A percentile compares a stretch with the other conserved stretches of the same genome.
These are phyloP conservation scores for Russula olivacea DNA, from an alignment of 768 basidiomycete genomes.

Conservation along the genomic window DNA sequence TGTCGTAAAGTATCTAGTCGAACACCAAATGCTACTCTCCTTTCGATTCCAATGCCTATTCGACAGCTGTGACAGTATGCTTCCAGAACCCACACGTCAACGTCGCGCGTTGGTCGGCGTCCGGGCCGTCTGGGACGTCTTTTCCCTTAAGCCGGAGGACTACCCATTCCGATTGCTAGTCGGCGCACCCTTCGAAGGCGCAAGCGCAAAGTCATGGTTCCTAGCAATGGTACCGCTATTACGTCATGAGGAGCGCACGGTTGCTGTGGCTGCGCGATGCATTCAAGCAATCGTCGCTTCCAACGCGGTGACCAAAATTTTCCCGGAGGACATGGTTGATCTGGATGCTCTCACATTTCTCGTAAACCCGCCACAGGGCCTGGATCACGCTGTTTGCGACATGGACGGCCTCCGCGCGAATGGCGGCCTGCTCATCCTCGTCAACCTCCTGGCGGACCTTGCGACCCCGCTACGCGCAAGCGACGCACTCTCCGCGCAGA, in stretches of 20 bases:
- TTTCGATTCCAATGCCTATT: conserved; percentile 11
- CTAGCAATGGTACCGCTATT: conserved; percentile 2
- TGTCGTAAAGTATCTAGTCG: conserved; percentile 5
- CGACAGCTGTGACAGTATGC: conserved; percentile 1
- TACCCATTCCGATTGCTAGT: not conserved
- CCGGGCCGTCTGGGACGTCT: conserved; percentile 4
- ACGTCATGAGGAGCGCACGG: not conserved
- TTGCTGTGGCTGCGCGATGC: not conserved
- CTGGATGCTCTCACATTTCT: not conserved
- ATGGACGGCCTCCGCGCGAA: conserved; percentile 8
- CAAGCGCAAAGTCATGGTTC: not conserved
- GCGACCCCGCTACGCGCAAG: not conserved
- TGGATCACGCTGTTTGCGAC: conserved; percentile 1
- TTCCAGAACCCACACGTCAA: not conserved
- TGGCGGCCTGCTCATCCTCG: conserved; percentile 1
- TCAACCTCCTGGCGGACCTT: conserved; percentile 4
- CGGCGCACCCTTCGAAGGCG: conserved; percentile 8
- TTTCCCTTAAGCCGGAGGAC: conserved; percentile 6
- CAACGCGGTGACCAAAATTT: conserved; percentile 5
- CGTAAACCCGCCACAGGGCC: not conserved
- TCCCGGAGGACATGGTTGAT: not conserved
- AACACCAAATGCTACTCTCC: conserved; percentile 10
- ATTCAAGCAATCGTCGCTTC: conserved; percentile 13
- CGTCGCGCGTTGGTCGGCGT: not conserved
- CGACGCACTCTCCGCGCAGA: conserved; percentile 4